Percentiles rank a stretch among this genome's conserved stretches.
phyloP scores from a whole-genome alignment of 768 basidiomycete genomes.

The Boletellus ananas region DNA sequence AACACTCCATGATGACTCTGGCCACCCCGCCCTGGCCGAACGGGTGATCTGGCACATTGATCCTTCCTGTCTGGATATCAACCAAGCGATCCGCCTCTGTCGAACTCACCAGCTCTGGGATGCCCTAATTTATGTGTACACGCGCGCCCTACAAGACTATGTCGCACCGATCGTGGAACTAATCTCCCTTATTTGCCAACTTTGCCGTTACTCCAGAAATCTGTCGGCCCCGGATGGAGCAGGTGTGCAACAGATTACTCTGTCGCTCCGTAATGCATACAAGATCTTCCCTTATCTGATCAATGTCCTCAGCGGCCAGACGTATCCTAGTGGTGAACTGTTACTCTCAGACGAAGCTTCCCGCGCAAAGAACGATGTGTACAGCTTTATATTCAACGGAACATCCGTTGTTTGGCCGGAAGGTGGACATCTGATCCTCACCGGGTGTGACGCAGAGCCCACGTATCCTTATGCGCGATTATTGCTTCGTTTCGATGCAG shows the following conservation, averaged over 20 bases:
- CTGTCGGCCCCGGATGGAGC: conserved; percentile 5
- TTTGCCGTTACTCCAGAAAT: conserved; percentile 2
- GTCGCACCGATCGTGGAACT: conserved; percentile 87
- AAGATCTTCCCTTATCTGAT: conserved; percentile 90
- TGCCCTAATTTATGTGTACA: conserved; percentile 92
- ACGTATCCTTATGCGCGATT: conserved; percentile 88
- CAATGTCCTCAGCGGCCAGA: conserved; percentile 72
- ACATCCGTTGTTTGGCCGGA: conserved; percentile 78
- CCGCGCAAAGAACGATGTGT: conserved; percentile 69
- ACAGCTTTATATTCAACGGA: conserved; percentile 81
- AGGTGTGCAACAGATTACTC: conserved; percentile 10
- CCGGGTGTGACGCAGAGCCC: conserved; percentile 69
- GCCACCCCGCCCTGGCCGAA: conserved; percentile 74
- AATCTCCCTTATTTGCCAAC: conserved; percentile 65
- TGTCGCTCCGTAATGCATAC: conserved; percentile 67
- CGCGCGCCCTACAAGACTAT: conserved; percentile 81
- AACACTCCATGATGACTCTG: conserved; percentile 67
- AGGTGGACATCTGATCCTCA: conserved; percentile 70
- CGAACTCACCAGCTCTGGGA: conserved; percentile 83
- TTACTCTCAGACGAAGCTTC: conserved; percentile 61
- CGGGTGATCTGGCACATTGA: conserved; percentile 95
- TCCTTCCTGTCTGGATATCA: conserved; percentile 85
- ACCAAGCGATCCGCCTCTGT: conserved; percentile 87
- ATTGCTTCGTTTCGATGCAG: conserved; percentile 84
- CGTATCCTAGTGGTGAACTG: conserved; percentile 81